Conservation (phyloP, 2,329 filamentous ascomycete genomes). For the Nannizzia gypsea region DNA sequence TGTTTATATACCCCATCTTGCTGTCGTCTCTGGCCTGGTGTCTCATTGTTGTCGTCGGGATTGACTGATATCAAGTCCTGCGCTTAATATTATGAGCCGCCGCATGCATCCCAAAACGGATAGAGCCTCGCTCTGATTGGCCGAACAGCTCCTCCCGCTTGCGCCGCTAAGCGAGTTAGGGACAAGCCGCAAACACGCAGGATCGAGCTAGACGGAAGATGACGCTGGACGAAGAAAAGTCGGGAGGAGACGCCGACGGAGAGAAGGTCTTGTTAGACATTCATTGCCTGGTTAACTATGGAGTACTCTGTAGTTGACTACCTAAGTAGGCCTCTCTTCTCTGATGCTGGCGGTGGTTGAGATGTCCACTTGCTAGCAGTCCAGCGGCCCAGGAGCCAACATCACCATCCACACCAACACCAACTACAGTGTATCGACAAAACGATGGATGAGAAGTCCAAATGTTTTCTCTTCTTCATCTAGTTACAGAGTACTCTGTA, state of each 20-base stretch:
- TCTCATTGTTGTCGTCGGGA: neutral
- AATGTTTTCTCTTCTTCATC: too few relatives aligned
- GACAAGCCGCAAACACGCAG: neutral
- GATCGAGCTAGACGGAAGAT: neutral
- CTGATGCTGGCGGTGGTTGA: too few relatives aligned
- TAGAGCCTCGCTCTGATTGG: neutral
- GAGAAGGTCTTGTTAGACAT: too few relatives aligned
- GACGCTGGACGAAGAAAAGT: neutral
- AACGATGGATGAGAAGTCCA: too few relatives aligned
- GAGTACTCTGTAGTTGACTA: too few relatives aligned
- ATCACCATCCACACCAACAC: too few relatives aligned
- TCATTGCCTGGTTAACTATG: too few relatives aligned
- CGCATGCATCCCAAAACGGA: neutral
- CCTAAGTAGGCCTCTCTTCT: too few relatives aligned
- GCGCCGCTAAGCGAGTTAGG: neutral
- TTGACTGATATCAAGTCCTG: neutral
- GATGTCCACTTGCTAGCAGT: too few relatives aligned
- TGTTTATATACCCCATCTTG: neutral
- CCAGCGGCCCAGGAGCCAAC: too few relatives aligned
- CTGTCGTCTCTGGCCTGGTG: neutral
- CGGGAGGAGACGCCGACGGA: neutral
- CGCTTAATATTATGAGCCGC: neutral
- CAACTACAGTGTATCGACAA: too few relatives aligned
- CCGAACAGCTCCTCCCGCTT: neutral
- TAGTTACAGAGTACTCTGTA: too few relatives aligned